Evolutionary conservation across 1,284 basidiomycete species (phyloP).

Genomic region (Pascua sp.): DNA sequence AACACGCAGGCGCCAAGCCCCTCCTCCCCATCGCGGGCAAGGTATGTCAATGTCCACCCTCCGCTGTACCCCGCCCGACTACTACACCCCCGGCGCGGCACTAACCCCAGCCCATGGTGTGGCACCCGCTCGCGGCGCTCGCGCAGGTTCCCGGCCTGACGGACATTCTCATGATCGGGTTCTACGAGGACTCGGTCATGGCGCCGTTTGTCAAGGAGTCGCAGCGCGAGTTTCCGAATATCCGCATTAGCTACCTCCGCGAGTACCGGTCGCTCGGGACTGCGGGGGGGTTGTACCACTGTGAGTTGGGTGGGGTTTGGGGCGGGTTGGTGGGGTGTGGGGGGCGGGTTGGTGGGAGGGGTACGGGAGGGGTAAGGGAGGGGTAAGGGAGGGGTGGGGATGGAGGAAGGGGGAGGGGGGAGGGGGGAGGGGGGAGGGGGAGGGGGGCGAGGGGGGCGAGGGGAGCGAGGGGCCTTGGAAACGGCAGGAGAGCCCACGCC

Average conservation of each 20-base stretch:
- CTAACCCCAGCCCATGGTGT: constrained; percentile 50
- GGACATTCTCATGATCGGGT: constrained; percentile 55
- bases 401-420: background rate
- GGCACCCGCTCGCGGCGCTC: constrained; percentile 54
- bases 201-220: constrained; percentile 52
- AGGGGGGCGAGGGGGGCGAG: background rate
- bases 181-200: constrained; percentile 55
- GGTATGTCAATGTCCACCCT: constrained; percentile 18
- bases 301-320: constrained; percentile 22
- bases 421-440: background rate
- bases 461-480: background rate
- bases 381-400: background rate
- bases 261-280: constrained; percentile 55
- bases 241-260: constrained; percentile 53
- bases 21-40: constrained; percentile 53
- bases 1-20: constrained; percentile 48
- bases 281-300: constrained; percentile 51
- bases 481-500: too few species aligned
- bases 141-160: constrained; percentile 51
- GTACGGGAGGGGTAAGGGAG: background rate
- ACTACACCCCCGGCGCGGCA: too few species aligned
- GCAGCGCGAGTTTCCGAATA: constrained; percentile 53
- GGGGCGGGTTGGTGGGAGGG: background rate
- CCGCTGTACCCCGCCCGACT: background rate
- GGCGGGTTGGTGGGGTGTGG: background rate